A percentile compares a stretch with the other conserved stretches of the same genome.
Evolutionary conservation across 192 early-diverging fungal genomes (phyloP).

Genomic region (Dimargaris xerosporica): DNA sequence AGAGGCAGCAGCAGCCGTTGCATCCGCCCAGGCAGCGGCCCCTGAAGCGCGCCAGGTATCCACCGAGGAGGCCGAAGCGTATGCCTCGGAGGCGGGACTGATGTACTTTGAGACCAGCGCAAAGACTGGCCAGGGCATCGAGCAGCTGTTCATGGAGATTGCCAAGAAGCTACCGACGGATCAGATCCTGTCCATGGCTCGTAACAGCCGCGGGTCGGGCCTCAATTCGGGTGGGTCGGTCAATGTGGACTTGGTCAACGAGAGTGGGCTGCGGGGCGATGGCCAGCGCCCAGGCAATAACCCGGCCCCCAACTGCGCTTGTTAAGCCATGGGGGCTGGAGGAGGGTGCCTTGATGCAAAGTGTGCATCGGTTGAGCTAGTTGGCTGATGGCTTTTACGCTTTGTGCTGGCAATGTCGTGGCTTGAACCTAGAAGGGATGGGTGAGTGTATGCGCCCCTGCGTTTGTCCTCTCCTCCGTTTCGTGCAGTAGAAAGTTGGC

Average conservation of each 20-base stretch:
- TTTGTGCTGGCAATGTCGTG: no score
- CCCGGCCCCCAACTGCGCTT: conserved; percentile 20
- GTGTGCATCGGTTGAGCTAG: no score
- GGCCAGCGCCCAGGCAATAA: conserved; percentile 13
- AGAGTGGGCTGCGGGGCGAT: conserved; percentile 15
- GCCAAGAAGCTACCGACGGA: conserved; percentile 16
- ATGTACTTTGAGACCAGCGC: conserved; percentile 84
- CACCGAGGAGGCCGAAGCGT: conserved; percentile 58
- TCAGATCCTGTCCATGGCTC: conserved; percentile 16
- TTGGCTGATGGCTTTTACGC: no score
- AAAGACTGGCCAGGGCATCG: conserved; percentile 69
- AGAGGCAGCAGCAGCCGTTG: conserved; percentile 23
- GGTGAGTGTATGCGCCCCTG: no score
- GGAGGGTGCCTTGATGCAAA: no score
- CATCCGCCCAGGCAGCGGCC: conserved; percentile 24
- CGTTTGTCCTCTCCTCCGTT: no score
- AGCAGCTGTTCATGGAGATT: conserved; percentile 86
- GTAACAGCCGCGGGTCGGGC: conserved; percentile 18
- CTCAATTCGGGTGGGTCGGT: conserved; percentile 27
- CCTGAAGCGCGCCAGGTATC: conserved; percentile 39
- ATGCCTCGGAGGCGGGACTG: conserved; percentile 65
- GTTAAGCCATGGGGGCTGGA: conserved; percentile 14
- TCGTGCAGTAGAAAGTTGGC: no score
- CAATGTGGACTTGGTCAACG: conserved; percentile 26
- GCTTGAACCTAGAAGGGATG: no score